Percentiles rank a stretch among this genome's conserved stretches.
Evolutionary conservation across 2,329 filamentous ascomycete species (phyloP).

Genomic region (Neopestalotiopsis clavispora): DNA sequence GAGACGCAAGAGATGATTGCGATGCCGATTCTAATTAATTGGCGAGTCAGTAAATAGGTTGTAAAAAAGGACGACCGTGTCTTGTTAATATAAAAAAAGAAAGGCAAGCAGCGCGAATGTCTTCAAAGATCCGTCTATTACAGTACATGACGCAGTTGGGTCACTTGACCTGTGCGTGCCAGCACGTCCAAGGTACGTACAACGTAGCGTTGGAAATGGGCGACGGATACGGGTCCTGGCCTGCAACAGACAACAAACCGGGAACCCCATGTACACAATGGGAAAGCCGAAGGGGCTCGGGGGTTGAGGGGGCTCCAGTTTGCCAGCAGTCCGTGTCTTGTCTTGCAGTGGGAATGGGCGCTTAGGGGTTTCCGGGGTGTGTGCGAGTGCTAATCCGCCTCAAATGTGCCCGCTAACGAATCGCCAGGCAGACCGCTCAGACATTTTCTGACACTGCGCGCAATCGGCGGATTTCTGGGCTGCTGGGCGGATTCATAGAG

Average conservation of each 20-base stretch:
- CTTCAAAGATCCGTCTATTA: neutral
- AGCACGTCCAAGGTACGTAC: neutral
- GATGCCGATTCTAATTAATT: slow-evolving; percentile 24
- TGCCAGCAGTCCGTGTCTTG: neutral
- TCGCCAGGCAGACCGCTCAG: neutral
- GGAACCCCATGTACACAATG: slow-evolving; percentile 4
- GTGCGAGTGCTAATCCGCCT: neutral
- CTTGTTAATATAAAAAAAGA: slow-evolving; percentile 6
- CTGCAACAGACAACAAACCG: neutral
- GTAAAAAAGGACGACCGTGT: slow-evolving; percentile 7
- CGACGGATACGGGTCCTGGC: slow-evolving; percentile 1
- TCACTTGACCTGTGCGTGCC: neutral
- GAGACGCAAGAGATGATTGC: slow-evolving; percentile 24
- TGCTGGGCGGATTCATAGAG: neutral
- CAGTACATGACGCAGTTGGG: slow-evolving; percentile 12
- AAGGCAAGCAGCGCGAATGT: neutral
- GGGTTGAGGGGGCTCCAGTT: neutral
- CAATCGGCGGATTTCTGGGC: neutral
- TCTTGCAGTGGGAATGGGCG: neutral
- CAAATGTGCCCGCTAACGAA: neutral
- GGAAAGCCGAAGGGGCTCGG: neutral
- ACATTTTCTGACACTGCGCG: neutral
- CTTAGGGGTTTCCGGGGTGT: neutral
- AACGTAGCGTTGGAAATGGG: slow-evolving; percentile 3
- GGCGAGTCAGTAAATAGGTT: slow-evolving; percentile 28